phyloP scores from a whole-genome alignment of 352 stramenopile species.

The Phytophthora europaea region DNA sequence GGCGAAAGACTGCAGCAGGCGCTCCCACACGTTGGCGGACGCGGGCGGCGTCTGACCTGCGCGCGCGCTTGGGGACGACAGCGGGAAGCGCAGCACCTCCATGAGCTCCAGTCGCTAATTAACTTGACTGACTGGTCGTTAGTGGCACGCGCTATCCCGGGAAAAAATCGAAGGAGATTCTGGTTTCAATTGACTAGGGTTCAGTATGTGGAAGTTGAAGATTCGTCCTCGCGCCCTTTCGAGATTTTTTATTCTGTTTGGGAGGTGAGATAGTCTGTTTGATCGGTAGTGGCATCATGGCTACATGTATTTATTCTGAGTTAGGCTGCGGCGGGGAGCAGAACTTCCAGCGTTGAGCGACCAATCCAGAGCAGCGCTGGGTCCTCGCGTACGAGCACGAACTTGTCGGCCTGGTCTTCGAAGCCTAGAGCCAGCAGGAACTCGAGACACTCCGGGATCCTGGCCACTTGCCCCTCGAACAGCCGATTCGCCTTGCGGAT shows the following conservation, averaged over 20 bases:
- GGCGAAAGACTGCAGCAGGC: conserved; percentile 62
- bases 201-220: conserved; percentile 14
- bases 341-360: conserved; percentile 63
- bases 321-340: conserved; percentile 40
- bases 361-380: conserved; percentile 78
- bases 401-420: conserved; percentile 65
- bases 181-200: background rate
- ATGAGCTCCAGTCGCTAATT: conserved; percentile 10
- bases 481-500: conserved; percentile 77
- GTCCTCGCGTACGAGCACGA: conserved; percentile 68
- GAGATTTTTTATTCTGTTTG: conserved; percentile 7
- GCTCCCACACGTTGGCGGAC: conserved; percentile 53
- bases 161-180: conserved; percentile 17
- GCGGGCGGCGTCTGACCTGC: background rate
- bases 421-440: conserved; percentile 77
- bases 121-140: conserved; percentile 22
- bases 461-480: conserved; percentile 60
- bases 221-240: conserved; percentile 22
- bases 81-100: conserved; percentile 30
- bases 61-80: conserved; percentile 3
- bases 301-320: background rate
- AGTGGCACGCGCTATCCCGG: background rate
- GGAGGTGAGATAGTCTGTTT: background rate
- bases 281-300: background rate
- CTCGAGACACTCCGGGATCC: conserved; percentile 67